A percentile compares a stretch with the other conserved stretches of the same genome.
Conservation (phyloP, 768 basidiomycete genomes). For the Cystofilobasidium macerans region DNA sequence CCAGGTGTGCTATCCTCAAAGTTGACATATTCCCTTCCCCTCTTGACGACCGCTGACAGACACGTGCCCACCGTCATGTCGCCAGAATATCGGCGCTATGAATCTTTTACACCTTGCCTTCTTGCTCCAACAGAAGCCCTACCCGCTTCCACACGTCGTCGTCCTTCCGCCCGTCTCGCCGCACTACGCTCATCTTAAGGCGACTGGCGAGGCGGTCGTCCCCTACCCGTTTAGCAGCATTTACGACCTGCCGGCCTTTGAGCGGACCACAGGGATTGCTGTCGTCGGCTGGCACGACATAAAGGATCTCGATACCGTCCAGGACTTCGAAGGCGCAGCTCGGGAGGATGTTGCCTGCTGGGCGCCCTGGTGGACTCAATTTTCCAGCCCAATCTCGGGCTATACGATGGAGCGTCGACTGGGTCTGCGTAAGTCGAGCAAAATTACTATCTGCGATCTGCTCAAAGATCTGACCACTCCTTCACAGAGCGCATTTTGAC, state of each 20-base stretch:
- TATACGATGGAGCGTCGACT: not conserved
- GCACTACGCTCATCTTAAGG: not conserved
- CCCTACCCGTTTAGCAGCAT: not conserved
- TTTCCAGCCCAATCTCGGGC: not conserved
- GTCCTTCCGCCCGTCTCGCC: not conserved
- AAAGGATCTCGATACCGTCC: not conserved
- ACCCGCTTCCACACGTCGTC: not conserved
- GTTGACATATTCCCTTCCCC: no score
- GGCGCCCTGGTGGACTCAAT: not conserved
- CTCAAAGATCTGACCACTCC: not conserved
- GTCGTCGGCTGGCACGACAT: not conserved
- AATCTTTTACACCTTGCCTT: not conserved
- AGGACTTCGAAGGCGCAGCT: not conserved
- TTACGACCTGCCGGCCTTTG: not conserved
- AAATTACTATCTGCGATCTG: not conserved
- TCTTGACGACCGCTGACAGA: no score
- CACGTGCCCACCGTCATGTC: no score
- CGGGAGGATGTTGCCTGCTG: not conserved
- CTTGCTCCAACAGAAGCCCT: not conserved
- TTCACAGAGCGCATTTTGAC: not conserved
- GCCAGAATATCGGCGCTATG: not conserved
- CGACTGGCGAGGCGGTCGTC: not conserved
- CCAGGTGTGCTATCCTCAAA: no score
- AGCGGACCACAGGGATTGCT: not conserved
- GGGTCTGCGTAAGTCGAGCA: not conserved